Percentiles rank a stretch among this genome's conserved stretches.
Evolutionary conservation across 1,284 basidiomycete species (phyloP).

Genomic region (Cutaneotrichosporon sp.): DNA sequence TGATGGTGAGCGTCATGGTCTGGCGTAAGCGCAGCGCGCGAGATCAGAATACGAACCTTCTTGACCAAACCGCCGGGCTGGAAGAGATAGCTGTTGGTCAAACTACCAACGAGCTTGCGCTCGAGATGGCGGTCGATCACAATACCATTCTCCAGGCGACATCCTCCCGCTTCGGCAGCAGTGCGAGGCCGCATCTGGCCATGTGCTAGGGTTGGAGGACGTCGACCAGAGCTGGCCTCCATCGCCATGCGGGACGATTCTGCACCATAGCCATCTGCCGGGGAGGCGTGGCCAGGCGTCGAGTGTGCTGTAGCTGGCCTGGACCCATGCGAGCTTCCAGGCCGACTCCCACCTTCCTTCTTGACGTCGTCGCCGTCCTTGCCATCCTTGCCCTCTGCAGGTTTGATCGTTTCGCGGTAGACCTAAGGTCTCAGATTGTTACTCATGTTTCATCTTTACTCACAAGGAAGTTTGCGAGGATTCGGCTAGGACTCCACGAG

Average conservation of each 20-base stretch:
- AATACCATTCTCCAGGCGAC: constrained; percentile 26
- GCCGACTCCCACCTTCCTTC: constrained; percentile 21
- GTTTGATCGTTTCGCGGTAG: constrained; percentile 87
- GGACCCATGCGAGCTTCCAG: constrained; percentile 16
- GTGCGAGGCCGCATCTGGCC: constrained; percentile 27
- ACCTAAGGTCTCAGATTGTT: constrained; percentile 52
- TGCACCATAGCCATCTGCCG: constrained; percentile 14
- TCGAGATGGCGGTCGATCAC: constrained; percentile 54
- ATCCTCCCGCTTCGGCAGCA: constrained; percentile 28
- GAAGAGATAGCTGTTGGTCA: constrained; percentile 89
- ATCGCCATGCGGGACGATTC: constrained; percentile 28
- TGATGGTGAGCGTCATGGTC: constrained; percentile 88
- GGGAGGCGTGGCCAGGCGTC: constrained; percentile 20
- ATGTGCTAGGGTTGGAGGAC: constrained; percentile 20
- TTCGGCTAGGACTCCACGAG: constrained; percentile 68
- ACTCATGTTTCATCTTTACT: constrained; percentile 29
- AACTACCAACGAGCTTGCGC: constrained; percentile 76
- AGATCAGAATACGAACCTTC: constrained; percentile 64
- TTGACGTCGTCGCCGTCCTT: constrained; percentile 21
- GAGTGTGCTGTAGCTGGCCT: constrained; percentile 23
- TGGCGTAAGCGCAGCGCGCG: constrained; percentile 42
- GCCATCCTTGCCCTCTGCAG: constrained; percentile 26
- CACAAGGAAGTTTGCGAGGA: constrained; percentile 86
- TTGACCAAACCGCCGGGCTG: constrained; percentile 89
- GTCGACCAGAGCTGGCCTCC: constrained; percentile 16